phyloP scores from a whole-genome alignment of 441 rosid species.

The Eutrema salsugineum region DNA sequence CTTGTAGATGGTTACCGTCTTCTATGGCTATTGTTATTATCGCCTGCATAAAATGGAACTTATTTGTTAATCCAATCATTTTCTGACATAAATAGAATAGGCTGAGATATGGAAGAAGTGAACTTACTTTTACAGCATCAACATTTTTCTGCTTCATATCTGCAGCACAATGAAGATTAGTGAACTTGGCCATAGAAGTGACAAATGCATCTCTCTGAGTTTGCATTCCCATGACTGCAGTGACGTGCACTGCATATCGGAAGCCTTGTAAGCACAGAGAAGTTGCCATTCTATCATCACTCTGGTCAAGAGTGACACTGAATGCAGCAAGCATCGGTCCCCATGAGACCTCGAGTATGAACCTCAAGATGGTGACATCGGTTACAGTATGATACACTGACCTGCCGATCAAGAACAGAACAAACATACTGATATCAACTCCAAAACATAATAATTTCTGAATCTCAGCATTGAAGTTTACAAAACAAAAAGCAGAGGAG shows the following conservation, averaged over 20 bases:
- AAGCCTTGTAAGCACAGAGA: conserved; percentile 90
- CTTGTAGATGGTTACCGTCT: conserved; percentile 95
- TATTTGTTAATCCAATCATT: neutral
- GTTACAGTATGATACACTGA: conserved; percentile 73
- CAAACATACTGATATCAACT: neutral
- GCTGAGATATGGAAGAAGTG: neutral
- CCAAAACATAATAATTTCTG: neutral
- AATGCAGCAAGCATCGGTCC: conserved; percentile 99
- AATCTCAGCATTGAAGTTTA: neutral
- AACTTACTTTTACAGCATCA: conserved; percentile 88
- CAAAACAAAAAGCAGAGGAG: neutral
- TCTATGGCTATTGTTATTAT: conserved; percentile 92
- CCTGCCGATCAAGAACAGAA: conserved; percentile 42
- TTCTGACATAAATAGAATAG: neutral
- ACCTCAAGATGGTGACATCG: conserved; percentile 84
- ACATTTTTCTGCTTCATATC: conserved; percentile 99
- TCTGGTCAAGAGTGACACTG: conserved; percentile 92
- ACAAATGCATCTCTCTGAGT: conserved; percentile 99
- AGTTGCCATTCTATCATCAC: conserved; percentile 91
- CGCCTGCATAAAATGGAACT: conserved; percentile 46
- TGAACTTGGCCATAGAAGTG: conserved; percentile 96
- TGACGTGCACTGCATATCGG: conserved; percentile 80
- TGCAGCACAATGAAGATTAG: conserved; percentile 93
- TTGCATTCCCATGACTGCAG: conserved; percentile 98
- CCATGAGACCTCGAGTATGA: conserved; percentile 98